A percentile compares a stretch with the other conserved stretches of the same genome.
Conservation (phyloP, 345 rosid genomes). For the Euphorbia tirucalli region DNA sequence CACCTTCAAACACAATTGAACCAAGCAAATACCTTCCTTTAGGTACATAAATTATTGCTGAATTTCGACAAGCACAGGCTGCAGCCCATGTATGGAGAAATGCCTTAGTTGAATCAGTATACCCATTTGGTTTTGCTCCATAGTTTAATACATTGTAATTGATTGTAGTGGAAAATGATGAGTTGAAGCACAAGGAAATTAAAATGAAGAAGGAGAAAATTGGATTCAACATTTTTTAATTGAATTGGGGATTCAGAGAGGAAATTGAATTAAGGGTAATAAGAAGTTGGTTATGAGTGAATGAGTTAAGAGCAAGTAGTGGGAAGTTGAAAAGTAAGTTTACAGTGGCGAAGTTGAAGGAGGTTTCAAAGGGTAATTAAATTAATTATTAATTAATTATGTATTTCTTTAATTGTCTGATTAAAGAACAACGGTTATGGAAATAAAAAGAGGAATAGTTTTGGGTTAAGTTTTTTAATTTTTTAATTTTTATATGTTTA, state of each 20-base stretch:
- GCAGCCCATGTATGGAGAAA: conserved; percentile 46
- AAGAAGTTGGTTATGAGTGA: background rate
- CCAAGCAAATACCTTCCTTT: conserved; percentile 46
- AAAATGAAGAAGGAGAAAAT: background rate
- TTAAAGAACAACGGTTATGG: conserved; percentile 1
- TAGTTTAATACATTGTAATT: conserved; percentile 35
- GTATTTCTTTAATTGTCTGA: background rate
- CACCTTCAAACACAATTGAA: conserved; percentile 30
- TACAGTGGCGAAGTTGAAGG: background rate
- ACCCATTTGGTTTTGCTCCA: conserved; percentile 47
- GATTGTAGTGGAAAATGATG: conserved; percentile 25
- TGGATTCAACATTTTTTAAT: background rate
- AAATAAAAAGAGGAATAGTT: background rate
- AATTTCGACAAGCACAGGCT: conserved; percentile 35
- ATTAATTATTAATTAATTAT: background rate
- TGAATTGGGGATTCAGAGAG: background rate
- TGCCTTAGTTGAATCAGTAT: conserved; percentile 39
- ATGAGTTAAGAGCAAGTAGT: background rate
- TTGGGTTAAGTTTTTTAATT: background rate
- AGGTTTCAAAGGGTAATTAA: background rate
- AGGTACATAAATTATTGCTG: conserved; percentile 35
- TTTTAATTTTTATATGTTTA: background rate
- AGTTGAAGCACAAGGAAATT: background rate
- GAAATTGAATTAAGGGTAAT: background rate
- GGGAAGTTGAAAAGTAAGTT: conserved; percentile 2